Evolutionary conservation across 2,329 filamentous ascomycete genomes (phyloP).

Genomic region (Clarireedia monteithiana): DNA sequence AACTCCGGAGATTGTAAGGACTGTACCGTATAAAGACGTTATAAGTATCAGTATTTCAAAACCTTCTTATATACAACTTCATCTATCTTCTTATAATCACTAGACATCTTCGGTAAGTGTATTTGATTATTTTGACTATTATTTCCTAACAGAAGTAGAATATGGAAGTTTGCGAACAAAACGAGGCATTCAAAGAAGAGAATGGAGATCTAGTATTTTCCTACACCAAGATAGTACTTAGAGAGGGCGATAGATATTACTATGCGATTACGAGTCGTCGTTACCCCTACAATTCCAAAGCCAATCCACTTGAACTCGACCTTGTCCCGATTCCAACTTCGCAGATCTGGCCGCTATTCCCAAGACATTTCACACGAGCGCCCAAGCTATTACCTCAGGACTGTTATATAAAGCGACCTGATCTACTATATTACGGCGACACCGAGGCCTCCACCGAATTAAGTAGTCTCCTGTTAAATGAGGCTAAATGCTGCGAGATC

Average conservation of each 20-base stretch:
- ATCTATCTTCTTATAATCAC: too few species aligned
- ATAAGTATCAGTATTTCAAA: too few species aligned
- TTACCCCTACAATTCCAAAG: neutral
- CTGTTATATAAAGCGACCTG: neutral
- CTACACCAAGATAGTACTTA: neutral
- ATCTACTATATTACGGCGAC: neutral
- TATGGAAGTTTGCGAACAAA: neutral
- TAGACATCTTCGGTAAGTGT: too few species aligned
- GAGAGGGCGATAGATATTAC: neutral
- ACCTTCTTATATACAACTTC: too few species aligned
- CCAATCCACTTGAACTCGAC: neutral
- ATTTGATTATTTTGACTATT: too few species aligned
- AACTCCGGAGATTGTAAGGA: too few species aligned
- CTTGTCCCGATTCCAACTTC: neutral
- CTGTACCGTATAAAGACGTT: too few species aligned
- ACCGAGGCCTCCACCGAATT: neutral
- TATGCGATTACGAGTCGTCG: neutral
- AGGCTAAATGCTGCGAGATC: constrained; percentile 7
- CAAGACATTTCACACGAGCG: neutral
- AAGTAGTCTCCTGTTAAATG: neutral
- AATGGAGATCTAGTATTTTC: neutral
- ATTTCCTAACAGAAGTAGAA: neutral
- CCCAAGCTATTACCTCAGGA: neutral
- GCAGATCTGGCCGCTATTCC: neutral
- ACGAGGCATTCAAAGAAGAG: neutral